These are phyloP conservation scores for Ascochyta viciae-villosae DNA, from an alignment of 2,329 filamentous ascomycete species.

Conservation along the genomic window DNA sequence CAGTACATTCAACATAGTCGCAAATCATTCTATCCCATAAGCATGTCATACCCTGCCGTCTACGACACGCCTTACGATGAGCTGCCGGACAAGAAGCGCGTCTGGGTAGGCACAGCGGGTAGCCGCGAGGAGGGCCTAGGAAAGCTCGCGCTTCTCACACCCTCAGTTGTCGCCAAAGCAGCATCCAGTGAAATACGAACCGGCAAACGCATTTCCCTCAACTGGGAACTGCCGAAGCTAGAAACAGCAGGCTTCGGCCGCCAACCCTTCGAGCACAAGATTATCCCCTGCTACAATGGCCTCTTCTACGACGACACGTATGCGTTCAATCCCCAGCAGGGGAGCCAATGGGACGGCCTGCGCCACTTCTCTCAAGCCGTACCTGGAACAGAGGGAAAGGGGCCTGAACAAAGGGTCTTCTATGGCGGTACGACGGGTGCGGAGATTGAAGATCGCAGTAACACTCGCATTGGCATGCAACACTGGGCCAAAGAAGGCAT, in stretches of 20 bases:
- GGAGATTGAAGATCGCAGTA: slow-evolving; percentile 26
- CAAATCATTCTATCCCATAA: background rate
- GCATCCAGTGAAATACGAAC: slow-evolving; percentile 58
- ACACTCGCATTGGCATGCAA: slow-evolving; percentile 20
- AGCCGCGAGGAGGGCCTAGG: slow-evolving; percentile 60
- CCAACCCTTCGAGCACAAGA: slow-evolving; percentile 56
- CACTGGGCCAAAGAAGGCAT: slow-evolving; percentile 29
- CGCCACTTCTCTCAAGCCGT: slow-evolving; percentile 19
- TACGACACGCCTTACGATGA: slow-evolving; percentile 50
- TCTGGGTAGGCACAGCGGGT: slow-evolving; percentile 57
- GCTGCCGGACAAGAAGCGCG: slow-evolving; percentile 57
- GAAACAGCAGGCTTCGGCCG: slow-evolving; percentile 60
- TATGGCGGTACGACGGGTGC: slow-evolving; percentile 28
- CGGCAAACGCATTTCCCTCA: slow-evolving; percentile 57
- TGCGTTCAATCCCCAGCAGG: no score
- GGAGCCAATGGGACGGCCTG: no score
- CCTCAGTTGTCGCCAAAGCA: slow-evolving; percentile 57
- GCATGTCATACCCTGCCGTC: slow-evolving; percentile 13
- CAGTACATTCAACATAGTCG: background rate
- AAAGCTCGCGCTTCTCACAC: slow-evolving; percentile 60
- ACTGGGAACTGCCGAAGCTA: slow-evolving; percentile 63
- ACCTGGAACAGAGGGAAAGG: slow-evolving; percentile 5
- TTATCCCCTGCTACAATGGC: slow-evolving; percentile 54
- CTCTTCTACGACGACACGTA: slow-evolving; percentile 19
- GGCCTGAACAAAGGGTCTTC: slow-evolving; percentile 21